Conservation (phyloP, 2,329 filamentous ascomycete genomes). For the Pestalotiopsis sp. region DNA sequence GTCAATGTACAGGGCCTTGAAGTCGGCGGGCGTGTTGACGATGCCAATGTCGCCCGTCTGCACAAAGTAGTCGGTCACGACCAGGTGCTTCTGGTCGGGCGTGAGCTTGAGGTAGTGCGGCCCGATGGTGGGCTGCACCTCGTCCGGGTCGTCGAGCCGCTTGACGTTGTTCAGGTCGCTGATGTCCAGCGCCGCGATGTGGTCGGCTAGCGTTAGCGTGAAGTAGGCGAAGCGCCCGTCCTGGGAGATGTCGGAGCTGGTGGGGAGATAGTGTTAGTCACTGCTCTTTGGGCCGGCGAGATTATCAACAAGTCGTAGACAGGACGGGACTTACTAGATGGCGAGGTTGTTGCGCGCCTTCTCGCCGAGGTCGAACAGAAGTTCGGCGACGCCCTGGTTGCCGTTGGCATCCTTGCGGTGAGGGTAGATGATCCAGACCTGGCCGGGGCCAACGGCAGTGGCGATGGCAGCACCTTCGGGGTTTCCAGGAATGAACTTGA, state of each 20-base stretch:
- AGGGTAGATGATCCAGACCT: constrained; percentile 69
- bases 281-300: neutral
- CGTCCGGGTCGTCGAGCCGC: constrained; percentile 63
- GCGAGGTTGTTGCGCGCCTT: constrained; percentile 58
- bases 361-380: constrained; percentile 60
- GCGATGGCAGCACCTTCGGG: constrained; percentile 60
- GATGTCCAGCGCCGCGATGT: constrained; percentile 65
- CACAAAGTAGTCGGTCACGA: constrained; percentile 69
- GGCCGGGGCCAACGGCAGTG: constrained; percentile 60
- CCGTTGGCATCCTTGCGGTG: constrained; percentile 57
- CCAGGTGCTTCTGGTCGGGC: constrained; percentile 65
- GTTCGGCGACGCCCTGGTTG: constrained; percentile 59
- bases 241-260: constrained; percentile 56
- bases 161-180: constrained; percentile 62
- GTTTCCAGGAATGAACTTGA: constrained; percentile 68
- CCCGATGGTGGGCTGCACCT: constrained; percentile 60
- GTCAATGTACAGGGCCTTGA: constrained; percentile 66
- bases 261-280: neutral
- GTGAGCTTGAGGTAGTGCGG: constrained; percentile 68
- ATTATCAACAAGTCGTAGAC: neutral
- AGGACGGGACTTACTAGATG: constrained; percentile 49
- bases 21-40: constrained; percentile 64
- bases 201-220: constrained; percentile 63
- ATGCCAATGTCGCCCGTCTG: constrained; percentile 64
- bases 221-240: constrained; percentile 63